These are phyloP conservation scores for Rhododendron mucronatum DNA, from an alignment of 148 eudicot genomes.

Conservation along the genomic window DNA sequence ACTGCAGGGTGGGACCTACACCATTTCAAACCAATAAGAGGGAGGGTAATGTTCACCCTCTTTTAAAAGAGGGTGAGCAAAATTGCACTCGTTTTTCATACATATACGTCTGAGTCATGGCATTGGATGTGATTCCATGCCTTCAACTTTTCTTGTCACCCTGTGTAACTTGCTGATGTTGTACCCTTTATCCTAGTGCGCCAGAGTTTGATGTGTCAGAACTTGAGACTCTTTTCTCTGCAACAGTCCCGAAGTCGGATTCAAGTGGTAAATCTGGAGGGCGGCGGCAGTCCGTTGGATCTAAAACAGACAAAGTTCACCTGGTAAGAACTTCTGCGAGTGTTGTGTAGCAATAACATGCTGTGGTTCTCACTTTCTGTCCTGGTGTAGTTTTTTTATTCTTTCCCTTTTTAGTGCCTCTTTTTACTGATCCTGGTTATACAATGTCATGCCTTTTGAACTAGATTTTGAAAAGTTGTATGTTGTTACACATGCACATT, in stretches of 20 bases:
- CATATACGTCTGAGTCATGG: neutral
- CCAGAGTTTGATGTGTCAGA: slow-evolving; percentile 90
- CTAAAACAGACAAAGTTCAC: slow-evolving; percentile 78
- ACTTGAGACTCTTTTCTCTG: slow-evolving; percentile 88
- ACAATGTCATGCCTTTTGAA: neutral
- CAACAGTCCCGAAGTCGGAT: slow-evolving; percentile 64
- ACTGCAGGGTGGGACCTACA: too few species aligned
- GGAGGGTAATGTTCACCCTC: too few species aligned
- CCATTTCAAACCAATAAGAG: too few species aligned
- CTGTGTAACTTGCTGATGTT: slow-evolving; percentile 29
- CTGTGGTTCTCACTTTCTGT: neutral
- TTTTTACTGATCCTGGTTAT: neutral
- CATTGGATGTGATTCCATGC: neutral
- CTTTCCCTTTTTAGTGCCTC: neutral
- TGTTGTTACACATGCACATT: neutral
- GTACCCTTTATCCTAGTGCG: slow-evolving; percentile 39
- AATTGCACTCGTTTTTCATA: neutral
- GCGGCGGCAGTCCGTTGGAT: slow-evolving; percentile 68
- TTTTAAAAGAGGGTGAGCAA: too few species aligned
- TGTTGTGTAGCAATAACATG: neutral
- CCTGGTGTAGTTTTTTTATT: neutral
- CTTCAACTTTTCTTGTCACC: neutral
- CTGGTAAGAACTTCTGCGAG: slow-evolving; percentile 46
- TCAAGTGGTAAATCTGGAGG: slow-evolving; percentile 61
- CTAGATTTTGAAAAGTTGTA: neutral